phyloP scores from a whole-genome alignment of 2,329 filamentous ascomycete species.

The Didymosphaeria variabile region DNA sequence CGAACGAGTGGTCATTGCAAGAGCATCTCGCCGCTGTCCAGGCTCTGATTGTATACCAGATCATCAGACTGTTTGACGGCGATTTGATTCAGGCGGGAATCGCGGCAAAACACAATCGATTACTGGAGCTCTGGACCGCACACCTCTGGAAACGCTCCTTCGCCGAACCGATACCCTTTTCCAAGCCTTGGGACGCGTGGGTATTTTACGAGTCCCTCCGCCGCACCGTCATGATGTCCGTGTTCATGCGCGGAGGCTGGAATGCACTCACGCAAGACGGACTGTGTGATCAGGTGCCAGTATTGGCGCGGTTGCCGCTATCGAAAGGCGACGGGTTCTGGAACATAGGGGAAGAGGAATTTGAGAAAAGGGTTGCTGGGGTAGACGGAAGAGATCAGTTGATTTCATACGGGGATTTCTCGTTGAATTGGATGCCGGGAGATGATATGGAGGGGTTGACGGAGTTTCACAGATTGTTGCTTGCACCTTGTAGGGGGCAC shows the following conservation, averaged over 20 bases:
- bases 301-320: slow-evolving; percentile 33
- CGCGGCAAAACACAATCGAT: slow-evolving; percentile 29
- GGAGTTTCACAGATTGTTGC: slow-evolving; percentile 35
- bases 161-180: slow-evolving; percentile 25
- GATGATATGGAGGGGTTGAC: slow-evolving; percentile 23
- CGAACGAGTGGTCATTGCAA: slow-evolving; percentile 29
- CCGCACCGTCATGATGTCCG: slow-evolving; percentile 39
- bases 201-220: slow-evolving; percentile 42
- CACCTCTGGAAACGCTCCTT: slow-evolving; percentile 41
- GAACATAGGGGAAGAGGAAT: slow-evolving; percentile 23
- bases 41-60: slow-evolving; percentile 43
- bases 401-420: slow-evolving; percentile 36
- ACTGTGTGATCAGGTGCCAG: slow-evolving; percentile 33
- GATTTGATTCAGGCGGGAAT: slow-evolving; percentile 24
- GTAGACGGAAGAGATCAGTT: slow-evolving; percentile 23
- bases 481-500: slow-evolving; percentile 35
- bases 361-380: slow-evolving; percentile 17
- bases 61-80: slow-evolving; percentile 41
- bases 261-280: slow-evolving; percentile 28
- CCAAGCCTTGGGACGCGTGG: slow-evolving; percentile 24
- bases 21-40: slow-evolving; percentile 45
- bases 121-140: slow-evolving; percentile 40
- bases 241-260: slow-evolving; percentile 39
- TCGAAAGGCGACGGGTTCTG: slow-evolving; percentile 30
- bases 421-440: slow-evolving; percentile 23